phyloP scores from a whole-genome alignment of 1,284 basidiomycete species.

The Trichosporon sp. region DNA sequence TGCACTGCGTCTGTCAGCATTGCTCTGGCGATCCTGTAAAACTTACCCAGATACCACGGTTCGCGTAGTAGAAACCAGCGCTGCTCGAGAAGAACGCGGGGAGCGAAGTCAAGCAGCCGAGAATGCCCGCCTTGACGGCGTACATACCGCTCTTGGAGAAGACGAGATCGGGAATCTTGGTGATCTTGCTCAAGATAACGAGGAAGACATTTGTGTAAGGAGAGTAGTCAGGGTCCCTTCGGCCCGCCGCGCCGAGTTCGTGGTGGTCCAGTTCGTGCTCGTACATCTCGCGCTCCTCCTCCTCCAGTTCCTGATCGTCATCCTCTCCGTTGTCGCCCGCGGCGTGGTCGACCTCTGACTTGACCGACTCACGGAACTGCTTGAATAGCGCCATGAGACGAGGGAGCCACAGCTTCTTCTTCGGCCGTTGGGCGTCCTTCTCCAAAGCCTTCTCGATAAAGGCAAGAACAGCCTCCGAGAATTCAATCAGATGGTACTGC shows the following conservation, averaged over 20 bases:
- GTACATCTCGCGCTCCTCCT: conserved; percentile 34
- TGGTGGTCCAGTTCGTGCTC: conserved; percentile 23
- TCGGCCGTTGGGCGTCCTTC: conserved; percentile 63
- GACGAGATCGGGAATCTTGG: conserved; percentile 40
- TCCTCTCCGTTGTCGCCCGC: conserved; percentile 21
- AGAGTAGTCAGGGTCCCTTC: conserved; percentile 55
- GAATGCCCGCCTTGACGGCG: conserved; percentile 73
- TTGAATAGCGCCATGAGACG: conserved; percentile 52
- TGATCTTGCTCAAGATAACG: conserved; percentile 43
- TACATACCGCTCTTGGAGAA: conserved; percentile 62
- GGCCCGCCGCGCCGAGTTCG: conserved; percentile 44
- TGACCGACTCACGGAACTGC: conserved; percentile 33
- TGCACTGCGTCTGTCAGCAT: conserved; percentile 3
- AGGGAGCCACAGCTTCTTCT: conserved; percentile 70
- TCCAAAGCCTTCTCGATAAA: conserved; percentile 63
- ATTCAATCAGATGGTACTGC: conserved; percentile 69
- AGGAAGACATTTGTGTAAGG: conserved; percentile 48
- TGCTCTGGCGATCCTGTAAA: too few relatives aligned
- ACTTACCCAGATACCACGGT: conserved; percentile 49
- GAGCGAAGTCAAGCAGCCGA: conserved; percentile 62
- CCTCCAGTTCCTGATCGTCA: conserved; percentile 14
- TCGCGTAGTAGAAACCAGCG: conserved; percentile 52
- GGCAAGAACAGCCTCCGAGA: conserved; percentile 59
- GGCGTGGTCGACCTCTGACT: conserved; percentile 10
- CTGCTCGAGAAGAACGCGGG: conserved; percentile 49